Evolutionary conservation across 2,329 filamentous ascomycete species (phyloP).

Genomic region (Cadophora gregata): DNA sequence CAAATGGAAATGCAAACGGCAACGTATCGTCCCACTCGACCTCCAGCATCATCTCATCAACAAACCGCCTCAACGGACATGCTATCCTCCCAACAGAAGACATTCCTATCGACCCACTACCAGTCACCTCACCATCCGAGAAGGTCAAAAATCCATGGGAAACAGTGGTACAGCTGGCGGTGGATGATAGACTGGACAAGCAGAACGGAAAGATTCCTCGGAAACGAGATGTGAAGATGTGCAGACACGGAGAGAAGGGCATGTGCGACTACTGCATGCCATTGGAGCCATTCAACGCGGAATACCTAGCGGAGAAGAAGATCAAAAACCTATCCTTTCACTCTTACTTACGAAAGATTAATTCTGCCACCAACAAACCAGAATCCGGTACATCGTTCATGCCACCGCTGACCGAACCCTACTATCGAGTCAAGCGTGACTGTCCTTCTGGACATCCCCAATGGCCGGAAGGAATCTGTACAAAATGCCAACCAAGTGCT

Average conservation of each 20-base stretch:
- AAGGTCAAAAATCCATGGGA: conserved; percentile 92
- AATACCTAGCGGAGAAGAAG: conserved; percentile 91
- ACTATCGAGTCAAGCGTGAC: conserved; percentile 84
- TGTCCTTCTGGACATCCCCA: conserved; percentile 92
- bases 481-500: conserved; percentile 95
- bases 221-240: conserved; percentile 81
- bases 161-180: conserved; percentile 80
- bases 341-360: conserved; percentile 91
- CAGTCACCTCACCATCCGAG: conserved; percentile 59
- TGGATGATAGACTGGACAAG: conserved; percentile 88
- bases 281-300: conserved; percentile 88
- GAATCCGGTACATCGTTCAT: conserved; percentile 95
- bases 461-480: conserved; percentile 97
- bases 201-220: conserved; percentile 88
- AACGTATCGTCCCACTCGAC: conserved; percentile 39
- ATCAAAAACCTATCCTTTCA: conserved; percentile 99
- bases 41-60: conserved; percentile 47
- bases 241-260: conserved; percentile 91
- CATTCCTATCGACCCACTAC: conserved; percentile 64
- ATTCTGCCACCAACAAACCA: conserved; percentile 94
- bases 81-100: conserved; percentile 73
- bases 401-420: conserved; percentile 91
- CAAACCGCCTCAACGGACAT: conserved; percentile 79
- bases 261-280: conserved; percentile 99
- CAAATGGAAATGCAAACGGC: conserved; percentile 50